Evolutionary conservation across 805 yeast species (phyloP), one percentile per base, ranked within the genome.

Genomic region (Nakazawaea pomicola): DNA sequence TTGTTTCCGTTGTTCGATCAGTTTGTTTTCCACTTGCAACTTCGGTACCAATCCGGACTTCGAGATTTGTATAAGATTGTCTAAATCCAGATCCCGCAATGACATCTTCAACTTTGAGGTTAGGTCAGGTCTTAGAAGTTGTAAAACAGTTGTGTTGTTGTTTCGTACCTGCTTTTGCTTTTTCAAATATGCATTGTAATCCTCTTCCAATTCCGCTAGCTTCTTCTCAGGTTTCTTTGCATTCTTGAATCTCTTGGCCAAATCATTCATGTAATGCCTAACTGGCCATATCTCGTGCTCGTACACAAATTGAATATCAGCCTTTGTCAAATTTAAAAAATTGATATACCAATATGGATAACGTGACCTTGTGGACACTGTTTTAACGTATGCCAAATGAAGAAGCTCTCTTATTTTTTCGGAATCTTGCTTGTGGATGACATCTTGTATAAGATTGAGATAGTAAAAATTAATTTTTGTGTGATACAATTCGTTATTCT

Each of bases 271-370:
- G n/a, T 21, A 6, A 42, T 42, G 41, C 11, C 17, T 7, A 14
- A 15, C 19, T 6, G 45, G 45, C 45, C 45, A 42, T 6, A 42
- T 4, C 3, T 23, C 32, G 11, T 33, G 17, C 6, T 33, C 15
- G 12, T 19, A 11, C 2, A 42, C 33, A 3, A 14, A 9, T 3
- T 20, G 14, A 25, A 29, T 17, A 15, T 42, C 41, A 11, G 11
- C 4, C 29, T 36, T 33, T 10, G 21, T 33, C 15, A 34, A 21
- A 33, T 33, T 33, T n/a, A 42, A 20, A 37, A 42, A 42, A 10
- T 32, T 23, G 28, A 27, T 36, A n/a, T 25, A 33, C 45, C 45
- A 42, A 2, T 21, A 16, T 3, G 45, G 45, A 9, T 20, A 12
- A 18, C 45, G 23, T 6, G 16, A 6, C 17, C 28, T 37, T 12